Conservation (phyloP, 768 basidiomycete species). For the Pleurotus salmoneostramineus region DNA sequence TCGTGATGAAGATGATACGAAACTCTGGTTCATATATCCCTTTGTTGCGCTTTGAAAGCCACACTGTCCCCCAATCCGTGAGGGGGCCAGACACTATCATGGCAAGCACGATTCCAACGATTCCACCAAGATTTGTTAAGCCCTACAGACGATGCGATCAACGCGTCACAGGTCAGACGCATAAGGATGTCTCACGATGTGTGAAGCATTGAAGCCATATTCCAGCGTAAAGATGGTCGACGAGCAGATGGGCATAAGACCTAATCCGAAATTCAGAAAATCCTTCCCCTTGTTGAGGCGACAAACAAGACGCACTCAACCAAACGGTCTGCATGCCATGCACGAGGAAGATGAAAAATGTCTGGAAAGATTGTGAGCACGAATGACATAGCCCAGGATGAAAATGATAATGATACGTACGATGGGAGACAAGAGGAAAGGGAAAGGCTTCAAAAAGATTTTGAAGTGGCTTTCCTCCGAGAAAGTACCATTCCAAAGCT, state of each 20-base stretch:
- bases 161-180: background rate
- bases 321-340: constrained; percentile 42
- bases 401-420: constrained; percentile 17
- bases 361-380: constrained; percentile 13
- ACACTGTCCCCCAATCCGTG: constrained; percentile 38
- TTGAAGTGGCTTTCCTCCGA: constrained; percentile 29
- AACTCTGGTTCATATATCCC: constrained; percentile 47
- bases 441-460: constrained; percentile 36
- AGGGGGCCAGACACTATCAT: constrained; percentile 32
- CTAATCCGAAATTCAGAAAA: constrained; percentile 15
- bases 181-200: constrained; percentile 24
- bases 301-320: constrained; percentile 26
- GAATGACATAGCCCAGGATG: background rate
- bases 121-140: constrained; percentile 37
- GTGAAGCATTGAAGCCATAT: constrained; percentile 35
- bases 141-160: constrained; percentile 17
- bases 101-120: constrained; percentile 37
- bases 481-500: constrained; percentile 32
- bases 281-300: background rate
- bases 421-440: constrained; percentile 37
- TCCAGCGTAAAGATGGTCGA: constrained; percentile 41
- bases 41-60: constrained; percentile 37
- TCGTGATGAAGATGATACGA: constrained; percentile 34
- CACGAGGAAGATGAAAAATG: constrained; percentile 32
- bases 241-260: constrained; percentile 38